A percentile compares a stretch with the other conserved stretches of the same genome.
Conservation (phyloP, 129 eudicot species). For the Chrysanthemum makinoi region DNA sequence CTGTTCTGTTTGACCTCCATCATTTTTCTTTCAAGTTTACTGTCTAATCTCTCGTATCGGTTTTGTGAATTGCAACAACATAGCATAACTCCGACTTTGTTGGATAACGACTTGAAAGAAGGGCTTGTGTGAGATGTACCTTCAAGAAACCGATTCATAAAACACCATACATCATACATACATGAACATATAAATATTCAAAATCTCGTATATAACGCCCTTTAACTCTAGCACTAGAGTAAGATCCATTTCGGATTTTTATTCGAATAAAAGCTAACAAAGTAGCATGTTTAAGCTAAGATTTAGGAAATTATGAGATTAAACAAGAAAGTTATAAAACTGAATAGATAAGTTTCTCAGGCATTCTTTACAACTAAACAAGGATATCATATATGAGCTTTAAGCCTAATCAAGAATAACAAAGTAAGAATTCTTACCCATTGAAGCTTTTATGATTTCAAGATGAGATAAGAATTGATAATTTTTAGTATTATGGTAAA, state of each 20-base stretch:
- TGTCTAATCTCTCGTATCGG: constrained; percentile 56
- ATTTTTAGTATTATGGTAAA: constrained; percentile 3
- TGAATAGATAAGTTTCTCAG: too few relatives aligned
- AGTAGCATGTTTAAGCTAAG: neutral
- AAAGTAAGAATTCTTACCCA: constrained; percentile 30
- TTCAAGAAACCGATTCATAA: constrained; percentile 25
- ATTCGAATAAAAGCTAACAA: neutral
- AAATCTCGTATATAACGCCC: neutral
- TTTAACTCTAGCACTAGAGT: constrained; percentile 11
- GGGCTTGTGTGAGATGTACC: constrained; percentile 38
- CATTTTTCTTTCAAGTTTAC: constrained; percentile 58
- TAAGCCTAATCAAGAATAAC: constrained; percentile 4
- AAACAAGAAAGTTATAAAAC: too few relatives aligned
- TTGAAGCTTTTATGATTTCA: constrained; percentile 27
- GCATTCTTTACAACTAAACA: too few relatives aligned
- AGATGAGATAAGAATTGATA: neutral
- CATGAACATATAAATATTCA: constrained; percentile 8
- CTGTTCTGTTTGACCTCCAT: constrained; percentile 50
- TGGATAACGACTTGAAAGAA: constrained; percentile 44
- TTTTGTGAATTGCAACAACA: constrained; percentile 43
- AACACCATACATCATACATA: neutral
- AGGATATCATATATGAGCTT: too few relatives aligned
- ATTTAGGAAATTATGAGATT: too few relatives aligned
- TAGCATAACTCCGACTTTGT: constrained; percentile 47
- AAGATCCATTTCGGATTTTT: too few relatives aligned